Base-by-base conservation (phyloP, 352 stramenopile species). In the Pythium dissotocum region DNA sequence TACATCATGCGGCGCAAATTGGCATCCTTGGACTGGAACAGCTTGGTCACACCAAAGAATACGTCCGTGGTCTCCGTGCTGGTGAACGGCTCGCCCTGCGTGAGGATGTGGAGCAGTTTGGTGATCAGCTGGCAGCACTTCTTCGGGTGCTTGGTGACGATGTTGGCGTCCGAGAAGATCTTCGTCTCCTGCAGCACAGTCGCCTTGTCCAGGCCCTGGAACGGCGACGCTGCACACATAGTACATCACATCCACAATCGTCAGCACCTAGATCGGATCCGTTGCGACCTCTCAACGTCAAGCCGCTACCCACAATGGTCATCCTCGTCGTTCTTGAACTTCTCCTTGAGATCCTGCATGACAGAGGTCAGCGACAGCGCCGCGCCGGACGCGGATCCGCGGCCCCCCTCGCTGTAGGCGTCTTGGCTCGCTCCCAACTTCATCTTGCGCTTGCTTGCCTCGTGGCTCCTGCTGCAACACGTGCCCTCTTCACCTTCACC, bases 101-200 rank as follows among this genome's bases (percentile, higher is more conserved):
- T 98, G 56, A 99, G 83, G 30, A 99, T 91, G 73, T 99, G 97
- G 61, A 99, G 88, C 58, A 99, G 77, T 79, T 99, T 99, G 21
- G 98, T 99, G 82, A 99, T 99, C 58, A 99, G 90, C 76, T 98
- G 96, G 72, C 97, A 99, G 85, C 98, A 99, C 76, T 99, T 98
- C 57, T 97, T 96, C 10, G 98, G 97, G 71, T 98, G 94, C 71
- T 97, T 90, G 59, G 94, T 98, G 32, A 99, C 98, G 33, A 96
- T 97, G 26, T 95, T 96, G 16, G 97, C 91, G 77, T 99, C 97
- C 67, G 98, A 98, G 80, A 99, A 99, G 68, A 98, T 98, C 69
- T 98, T 97, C 63, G 91, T 98, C 76, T 99, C 97, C 83, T 99
- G 97, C 60, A 99, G 85, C 51, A 99, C 95, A 4, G 88, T 98